Conservation (phyloP, 345 rosid genomes). For the Populus nigra region DNA sequence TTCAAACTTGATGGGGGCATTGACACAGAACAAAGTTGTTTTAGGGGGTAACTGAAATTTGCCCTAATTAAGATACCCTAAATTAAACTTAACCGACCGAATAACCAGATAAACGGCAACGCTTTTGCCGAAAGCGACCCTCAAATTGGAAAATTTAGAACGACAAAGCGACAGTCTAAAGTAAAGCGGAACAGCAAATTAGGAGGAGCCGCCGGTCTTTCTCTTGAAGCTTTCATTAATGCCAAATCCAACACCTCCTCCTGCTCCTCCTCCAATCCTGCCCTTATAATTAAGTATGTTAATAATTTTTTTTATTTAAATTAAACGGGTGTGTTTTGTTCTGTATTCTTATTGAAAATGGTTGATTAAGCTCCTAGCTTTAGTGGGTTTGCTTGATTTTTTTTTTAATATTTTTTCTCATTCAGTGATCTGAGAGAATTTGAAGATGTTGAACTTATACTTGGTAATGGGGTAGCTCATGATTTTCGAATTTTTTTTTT, state of each 20-base stretch:
- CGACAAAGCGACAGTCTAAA: background rate
- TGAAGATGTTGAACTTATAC: background rate
- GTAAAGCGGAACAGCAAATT: constrained; percentile 11
- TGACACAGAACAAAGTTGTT: background rate
- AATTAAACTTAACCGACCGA: background rate
- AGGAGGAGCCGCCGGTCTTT: constrained; percentile 72
- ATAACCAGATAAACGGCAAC: background rate
- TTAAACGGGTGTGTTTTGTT: background rate
- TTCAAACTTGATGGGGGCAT: background rate
- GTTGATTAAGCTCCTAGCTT: background rate
- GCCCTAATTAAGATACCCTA: background rate
- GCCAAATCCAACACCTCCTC: constrained; percentile 44
- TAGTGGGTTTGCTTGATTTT: background rate
- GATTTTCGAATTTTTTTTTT: too few relatives aligned
- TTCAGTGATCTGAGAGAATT: background rate
- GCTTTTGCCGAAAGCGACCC: background rate
- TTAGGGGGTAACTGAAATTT: background rate
- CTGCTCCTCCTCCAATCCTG: constrained; percentile 60
- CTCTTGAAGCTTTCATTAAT: constrained; percentile 76
- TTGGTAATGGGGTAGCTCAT: background rate
- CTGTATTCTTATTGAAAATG: background rate
- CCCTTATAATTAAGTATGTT: constrained; percentile 36
- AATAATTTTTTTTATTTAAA: background rate
- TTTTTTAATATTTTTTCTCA: background rate
- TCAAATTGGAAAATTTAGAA: background rate